phyloP scores from a whole-genome alignment of 148 eudicot genomes.

The Talinum fruticosum region DNA sequence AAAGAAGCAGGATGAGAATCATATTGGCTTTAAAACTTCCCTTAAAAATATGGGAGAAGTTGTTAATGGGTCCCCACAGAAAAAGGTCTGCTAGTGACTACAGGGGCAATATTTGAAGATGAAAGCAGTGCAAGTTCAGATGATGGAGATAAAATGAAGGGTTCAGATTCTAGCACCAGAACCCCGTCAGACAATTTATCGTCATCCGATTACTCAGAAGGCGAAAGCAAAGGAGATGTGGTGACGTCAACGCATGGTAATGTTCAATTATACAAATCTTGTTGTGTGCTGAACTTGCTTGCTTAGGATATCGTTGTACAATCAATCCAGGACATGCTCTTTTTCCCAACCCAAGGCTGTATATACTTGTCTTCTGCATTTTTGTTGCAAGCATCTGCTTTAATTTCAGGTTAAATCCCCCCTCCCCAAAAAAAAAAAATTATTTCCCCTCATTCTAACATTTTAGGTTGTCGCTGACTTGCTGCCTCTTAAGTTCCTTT shows the following conservation, averaged over 20 bases:
- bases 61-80: conserved; percentile 27
- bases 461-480: background rate
- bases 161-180: conserved; percentile 46
- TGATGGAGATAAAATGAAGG: conserved; percentile 26
- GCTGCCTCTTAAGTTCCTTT: too few species aligned
- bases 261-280: conserved; percentile 1
- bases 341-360: background rate
- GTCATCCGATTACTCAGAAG: conserved; percentile 49
- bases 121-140: conserved; percentile 53
- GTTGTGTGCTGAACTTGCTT: background rate
- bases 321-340: background rate
- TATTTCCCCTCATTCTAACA: background rate
- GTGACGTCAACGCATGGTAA: conserved; percentile 41
- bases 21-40: conserved; percentile 27
- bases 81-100: conserved; percentile 41
- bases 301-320: background rate
- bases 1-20: conserved; percentile 19
- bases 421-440: too few species aligned
- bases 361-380: background rate
- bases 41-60: conserved; percentile 21
- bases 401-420: background rate
- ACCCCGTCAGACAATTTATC: conserved; percentile 48
- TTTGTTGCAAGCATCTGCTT: background rate
- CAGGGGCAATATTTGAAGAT: conserved; percentile 51
- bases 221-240: conserved; percentile 36